phyloP scores from a whole-genome alignment of 108 stramenopile genomes.

The Epithemia pelagica region DNA sequence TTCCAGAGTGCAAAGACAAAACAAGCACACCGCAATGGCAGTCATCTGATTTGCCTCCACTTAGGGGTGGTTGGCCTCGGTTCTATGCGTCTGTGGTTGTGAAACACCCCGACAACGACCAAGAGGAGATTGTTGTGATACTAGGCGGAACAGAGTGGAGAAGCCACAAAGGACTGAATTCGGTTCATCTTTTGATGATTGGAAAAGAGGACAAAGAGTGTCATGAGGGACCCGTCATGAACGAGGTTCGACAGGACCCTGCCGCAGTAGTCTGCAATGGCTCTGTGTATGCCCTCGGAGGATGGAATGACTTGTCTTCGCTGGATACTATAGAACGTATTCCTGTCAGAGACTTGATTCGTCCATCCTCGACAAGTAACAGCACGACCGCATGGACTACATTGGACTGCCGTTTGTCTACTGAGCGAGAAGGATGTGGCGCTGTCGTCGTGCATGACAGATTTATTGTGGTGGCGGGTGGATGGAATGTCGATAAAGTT shows the following conservation, averaged over 20 bases:
- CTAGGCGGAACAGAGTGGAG: too few relatives aligned
- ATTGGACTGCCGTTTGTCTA: neutral
- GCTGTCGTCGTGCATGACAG: neutral
- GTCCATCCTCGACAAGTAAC: neutral
- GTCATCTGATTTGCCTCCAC: too few relatives aligned
- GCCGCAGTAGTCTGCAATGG: neutral
- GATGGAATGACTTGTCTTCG: neutral
- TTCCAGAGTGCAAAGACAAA: too few relatives aligned
- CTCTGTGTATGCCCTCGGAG: neutral
- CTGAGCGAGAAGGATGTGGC: neutral
- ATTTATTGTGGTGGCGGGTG: neutral
- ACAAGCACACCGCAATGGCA: too few relatives aligned
- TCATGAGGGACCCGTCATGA: neutral
- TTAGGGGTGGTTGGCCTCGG: too few relatives aligned
- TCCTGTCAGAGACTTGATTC: neutral
- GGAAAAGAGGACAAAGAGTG: too few relatives aligned
- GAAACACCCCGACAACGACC: too few relatives aligned
- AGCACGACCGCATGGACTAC: neutral
- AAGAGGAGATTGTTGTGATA: too few relatives aligned
- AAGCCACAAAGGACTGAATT: too few relatives aligned
- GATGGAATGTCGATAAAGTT: neutral
- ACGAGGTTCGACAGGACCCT: neutral
- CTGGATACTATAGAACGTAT: neutral
- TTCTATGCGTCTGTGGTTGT: too few relatives aligned
- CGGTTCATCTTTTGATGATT: too few relatives aligned